Conservation (phyloP, 345 rosid species). For the Brassica cretica region DNA sequence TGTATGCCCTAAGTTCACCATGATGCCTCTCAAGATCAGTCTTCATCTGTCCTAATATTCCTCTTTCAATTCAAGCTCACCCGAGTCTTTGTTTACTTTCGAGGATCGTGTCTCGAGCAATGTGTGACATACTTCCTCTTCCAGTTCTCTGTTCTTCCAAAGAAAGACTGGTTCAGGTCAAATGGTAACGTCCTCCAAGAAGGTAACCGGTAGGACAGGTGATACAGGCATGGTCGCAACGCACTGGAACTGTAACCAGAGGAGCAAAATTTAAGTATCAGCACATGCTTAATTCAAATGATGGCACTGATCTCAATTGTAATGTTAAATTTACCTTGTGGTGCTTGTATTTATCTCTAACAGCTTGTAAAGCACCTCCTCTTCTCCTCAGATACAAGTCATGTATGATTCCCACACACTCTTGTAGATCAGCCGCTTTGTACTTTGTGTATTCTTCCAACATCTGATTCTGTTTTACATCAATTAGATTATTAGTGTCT, state of each 20-base stretch:
- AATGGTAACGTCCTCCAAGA: constrained; percentile 48
- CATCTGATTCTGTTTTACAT: constrained; percentile 42
- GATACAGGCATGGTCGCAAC: constrained; percentile 63
- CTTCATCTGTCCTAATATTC: not conserved
- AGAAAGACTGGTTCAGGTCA: not conserved
- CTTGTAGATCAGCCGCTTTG: constrained; percentile 49
- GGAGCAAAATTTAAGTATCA: constrained; percentile 12
- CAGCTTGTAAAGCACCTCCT: constrained; percentile 51
- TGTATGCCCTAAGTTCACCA: not conserved
- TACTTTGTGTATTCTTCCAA: constrained; percentile 54
- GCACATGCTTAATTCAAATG: not conserved
- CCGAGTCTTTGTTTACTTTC: not conserved
- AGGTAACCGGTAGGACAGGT: constrained; percentile 51
- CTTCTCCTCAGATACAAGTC: constrained; percentile 40
- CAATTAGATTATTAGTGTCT: not conserved
- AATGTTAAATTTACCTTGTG: constrained; percentile 52
- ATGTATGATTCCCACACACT: constrained; percentile 27
- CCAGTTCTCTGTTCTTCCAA: not conserved
- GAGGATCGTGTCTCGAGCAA: not conserved
- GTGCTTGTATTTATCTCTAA: constrained; percentile 77
- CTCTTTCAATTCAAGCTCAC: not conserved
- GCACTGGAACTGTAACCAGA: constrained; percentile 57
- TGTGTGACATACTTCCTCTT: not conserved
- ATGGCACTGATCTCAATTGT: not conserved
- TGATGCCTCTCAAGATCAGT: not conserved